These are phyloP conservation scores for Erucastrum elatum DNA, from an alignment of 345 rosid genomes.

Conservation along the genomic window DNA sequence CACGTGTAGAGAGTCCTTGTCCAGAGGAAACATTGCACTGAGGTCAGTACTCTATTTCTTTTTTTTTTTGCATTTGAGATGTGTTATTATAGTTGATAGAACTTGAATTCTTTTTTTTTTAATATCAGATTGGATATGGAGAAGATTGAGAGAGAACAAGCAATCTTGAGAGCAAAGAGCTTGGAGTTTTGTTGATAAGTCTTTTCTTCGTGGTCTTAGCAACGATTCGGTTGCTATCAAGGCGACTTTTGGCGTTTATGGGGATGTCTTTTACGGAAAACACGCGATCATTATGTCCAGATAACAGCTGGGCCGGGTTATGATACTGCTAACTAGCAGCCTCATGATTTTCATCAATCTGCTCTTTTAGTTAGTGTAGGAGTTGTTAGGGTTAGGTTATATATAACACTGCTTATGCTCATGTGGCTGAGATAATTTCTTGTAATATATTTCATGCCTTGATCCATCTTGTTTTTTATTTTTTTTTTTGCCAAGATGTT, in stretches of 20 bases:
- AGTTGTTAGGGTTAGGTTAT: conserved; percentile 6
- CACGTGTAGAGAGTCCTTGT: neutral
- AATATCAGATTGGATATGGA: neutral
- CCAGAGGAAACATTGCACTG: neutral
- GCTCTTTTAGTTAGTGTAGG: conserved; percentile 43
- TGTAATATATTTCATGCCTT: too few relatives aligned
- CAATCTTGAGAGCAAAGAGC: too few relatives aligned
- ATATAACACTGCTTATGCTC: too few relatives aligned
- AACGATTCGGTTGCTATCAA: neutral
- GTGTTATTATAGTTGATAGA: neutral
- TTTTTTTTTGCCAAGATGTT: too few relatives aligned
- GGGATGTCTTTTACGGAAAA: neutral
- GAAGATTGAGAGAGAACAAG: neutral
- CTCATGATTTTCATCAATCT: conserved; percentile 73
- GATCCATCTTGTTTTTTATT: too few relatives aligned
- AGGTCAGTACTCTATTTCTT: neutral
- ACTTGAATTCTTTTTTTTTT: neutral
- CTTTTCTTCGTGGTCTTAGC: neutral
- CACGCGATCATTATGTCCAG: neutral
- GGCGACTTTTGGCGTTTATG: neutral
- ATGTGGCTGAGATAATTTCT: too few relatives aligned
- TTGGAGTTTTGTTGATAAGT: neutral
- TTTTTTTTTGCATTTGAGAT: neutral
- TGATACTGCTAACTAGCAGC: conserved; percentile 9
- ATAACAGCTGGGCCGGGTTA: neutral